Evolutionary conservation across 2,329 filamentous ascomycete genomes (phyloP), one percentile per base, ranked within the genome.

Genomic region (Paracorniculantispora psalliotae): DNA sequence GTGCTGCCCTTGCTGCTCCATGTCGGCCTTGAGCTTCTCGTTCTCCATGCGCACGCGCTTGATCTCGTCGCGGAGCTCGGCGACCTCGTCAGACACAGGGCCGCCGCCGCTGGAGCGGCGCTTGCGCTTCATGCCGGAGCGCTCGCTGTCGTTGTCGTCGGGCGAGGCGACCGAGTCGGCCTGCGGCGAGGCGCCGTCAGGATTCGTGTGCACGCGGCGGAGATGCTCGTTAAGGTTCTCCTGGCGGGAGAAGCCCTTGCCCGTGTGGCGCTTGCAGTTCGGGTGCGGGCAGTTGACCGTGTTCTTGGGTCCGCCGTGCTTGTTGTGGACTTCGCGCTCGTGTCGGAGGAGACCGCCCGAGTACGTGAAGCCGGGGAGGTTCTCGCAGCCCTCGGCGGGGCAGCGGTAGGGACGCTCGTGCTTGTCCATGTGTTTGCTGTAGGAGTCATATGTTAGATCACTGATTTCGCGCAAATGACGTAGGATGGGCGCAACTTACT

Each of bases 371-470:
- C 93, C 93, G 55, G 90, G 90, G 0, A 96, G 82, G 68, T 96
- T 96, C 68, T 93, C 91, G 73, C 93, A 97, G 39, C 89, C 89
- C n/a, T 84, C 81, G 46, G 88, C 86, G 23, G 79, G 81, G 73
- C 93, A 97, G 67, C 92, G 90, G 71, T 97, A 97, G 1, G 93
- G 93, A 13, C 93, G 83, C 66, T 96, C 92, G 71, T 97, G 93
- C 72, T 96, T 96, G 76, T 97, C 93, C 92, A 97, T 97, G 72
- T 97, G 93, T 77, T 97, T 97, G 71, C 91, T 96, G 64, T 7
- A 7, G 19, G 23, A 53, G n/a, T n/a, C 28, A 57, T 10, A 28
- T 30, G 47, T 58, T 51, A 46, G 56, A n/a, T n/a, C n/a, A n/a
- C n/a, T 41, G 28, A 58, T n/a, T 15, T 13, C n/a, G 44, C 30